Conservation (phyloP, 495 filamentous ascomycete species). For the Apiosordaria backusii region DNA sequence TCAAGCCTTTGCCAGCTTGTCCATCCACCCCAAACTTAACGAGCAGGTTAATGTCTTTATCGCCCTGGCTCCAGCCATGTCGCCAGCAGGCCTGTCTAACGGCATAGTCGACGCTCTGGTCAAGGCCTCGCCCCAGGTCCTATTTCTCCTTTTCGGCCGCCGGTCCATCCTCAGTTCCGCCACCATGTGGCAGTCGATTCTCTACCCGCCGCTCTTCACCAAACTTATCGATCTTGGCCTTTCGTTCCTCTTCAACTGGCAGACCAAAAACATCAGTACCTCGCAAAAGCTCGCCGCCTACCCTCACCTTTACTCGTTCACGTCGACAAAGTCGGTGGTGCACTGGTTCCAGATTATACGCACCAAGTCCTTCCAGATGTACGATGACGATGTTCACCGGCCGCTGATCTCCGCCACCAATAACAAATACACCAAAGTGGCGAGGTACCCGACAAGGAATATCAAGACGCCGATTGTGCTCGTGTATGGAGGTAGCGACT, state of each 20-base stretch:
- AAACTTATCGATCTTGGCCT: constrained; percentile 82
- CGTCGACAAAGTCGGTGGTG: constrained; percentile 90
- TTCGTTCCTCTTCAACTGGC: constrained; percentile 84
- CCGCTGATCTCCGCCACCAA: constrained; percentile 39
- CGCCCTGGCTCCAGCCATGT: constrained; percentile 95
- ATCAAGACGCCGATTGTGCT: constrained; percentile 95
- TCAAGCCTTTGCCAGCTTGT: constrained; percentile 92
- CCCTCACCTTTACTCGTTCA: constrained; percentile 92
- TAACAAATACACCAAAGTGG: constrained; percentile 71
- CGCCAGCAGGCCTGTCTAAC: constrained; percentile 83
- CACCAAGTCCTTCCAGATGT: constrained; percentile 94
- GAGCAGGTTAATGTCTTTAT: constrained; percentile 95
- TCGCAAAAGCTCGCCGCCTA: constrained; percentile 97
- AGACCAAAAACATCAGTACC: constrained; percentile 74
- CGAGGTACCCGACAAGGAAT: constrained; percentile 92
- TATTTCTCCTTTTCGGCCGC: constrained; percentile 93
- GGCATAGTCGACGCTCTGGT: constrained; percentile 86
- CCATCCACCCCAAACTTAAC: constrained; percentile 88
- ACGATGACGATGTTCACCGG: constrained; percentile 82
- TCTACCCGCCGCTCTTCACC: constrained; percentile 93
- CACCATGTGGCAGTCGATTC: constrained; percentile 94
- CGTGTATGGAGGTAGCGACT: constrained; percentile 89
- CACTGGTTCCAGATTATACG: constrained; percentile 99
- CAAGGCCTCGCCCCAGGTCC: constrained; percentile 87
- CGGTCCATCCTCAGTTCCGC: constrained; percentile 87